Evolutionary conservation across 2,329 filamentous ascomycete genomes (phyloP).

Genomic region (Paraconiothyrium brasiliense): DNA sequence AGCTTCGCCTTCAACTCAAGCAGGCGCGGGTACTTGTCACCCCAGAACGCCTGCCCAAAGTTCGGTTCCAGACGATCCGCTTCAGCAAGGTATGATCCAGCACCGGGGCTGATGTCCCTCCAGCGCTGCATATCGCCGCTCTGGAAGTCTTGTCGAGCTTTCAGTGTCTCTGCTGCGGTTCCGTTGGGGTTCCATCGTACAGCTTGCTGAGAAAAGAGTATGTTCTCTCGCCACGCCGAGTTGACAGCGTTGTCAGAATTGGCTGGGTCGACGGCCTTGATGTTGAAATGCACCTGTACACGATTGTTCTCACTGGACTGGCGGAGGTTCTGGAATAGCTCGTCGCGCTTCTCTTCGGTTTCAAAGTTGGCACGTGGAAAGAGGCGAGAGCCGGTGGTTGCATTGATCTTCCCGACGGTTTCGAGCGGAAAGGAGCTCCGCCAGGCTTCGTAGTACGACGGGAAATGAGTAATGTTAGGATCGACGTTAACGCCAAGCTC

Average conservation of each 20-base stretch:
- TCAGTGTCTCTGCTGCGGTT: slow-evolving; percentile 37
- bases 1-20: slow-evolving; percentile 42
- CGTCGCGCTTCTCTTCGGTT: slow-evolving; percentile 43
- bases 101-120: slow-evolving; percentile 44
- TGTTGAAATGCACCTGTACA: slow-evolving; percentile 49
- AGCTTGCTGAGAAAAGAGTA: slow-evolving; percentile 42
- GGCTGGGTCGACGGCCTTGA: slow-evolving; percentile 40
- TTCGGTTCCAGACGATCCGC: slow-evolving; percentile 45
- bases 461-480: slow-evolving; percentile 46
- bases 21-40: slow-evolving; percentile 42
- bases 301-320: slow-evolving; percentile 45
- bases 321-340: slow-evolving; percentile 39
- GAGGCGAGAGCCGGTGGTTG: slow-evolving; percentile 44
- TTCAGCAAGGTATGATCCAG: slow-evolving; percentile 42
- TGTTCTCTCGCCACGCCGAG: slow-evolving; percentile 38
- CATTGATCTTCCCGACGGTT: slow-evolving; percentile 44
- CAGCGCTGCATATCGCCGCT: slow-evolving; percentile 40
- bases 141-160: slow-evolving; percentile 38
- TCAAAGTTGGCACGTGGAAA: slow-evolving; percentile 47
- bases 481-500: slow-evolving; percentile 42
- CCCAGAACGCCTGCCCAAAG: slow-evolving; percentile 45
- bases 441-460: slow-evolving; percentile 46
- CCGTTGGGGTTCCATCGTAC: slow-evolving; percentile 45
- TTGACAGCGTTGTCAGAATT: slow-evolving; percentile 45
- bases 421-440: slow-evolving; percentile 46